Evolutionary conservation across 116 monocot genomes (phyloP).

Genomic region (Thalassia testudinum): DNA sequence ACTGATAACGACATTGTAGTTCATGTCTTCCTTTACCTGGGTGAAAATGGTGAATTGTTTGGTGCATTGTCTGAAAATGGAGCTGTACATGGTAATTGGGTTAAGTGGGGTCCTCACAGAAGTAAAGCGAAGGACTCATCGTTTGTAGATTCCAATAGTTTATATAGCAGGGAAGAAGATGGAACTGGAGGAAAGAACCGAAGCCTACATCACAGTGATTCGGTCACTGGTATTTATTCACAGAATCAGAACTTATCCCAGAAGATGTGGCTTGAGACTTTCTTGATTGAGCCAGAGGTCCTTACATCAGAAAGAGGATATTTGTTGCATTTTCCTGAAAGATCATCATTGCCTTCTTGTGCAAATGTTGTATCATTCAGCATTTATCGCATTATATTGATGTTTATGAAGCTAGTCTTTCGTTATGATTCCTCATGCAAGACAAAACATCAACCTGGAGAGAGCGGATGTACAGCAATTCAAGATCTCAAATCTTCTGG

Average conservation of each 20-base stretch:
- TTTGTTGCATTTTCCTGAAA: slow-evolving; percentile 37
- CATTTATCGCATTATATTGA: slow-evolving; percentile 31
- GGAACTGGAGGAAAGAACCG: not conserved
- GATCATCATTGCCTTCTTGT: slow-evolving; percentile 35
- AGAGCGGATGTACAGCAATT: no score
- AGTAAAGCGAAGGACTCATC: slow-evolving; percentile 12
- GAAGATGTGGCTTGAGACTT: slow-evolving; percentile 38
- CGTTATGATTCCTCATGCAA: no score
- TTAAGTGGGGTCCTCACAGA: slow-evolving; percentile 47
- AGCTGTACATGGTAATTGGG: slow-evolving; percentile 47
- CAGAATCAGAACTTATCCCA: no score
- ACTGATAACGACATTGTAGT: slow-evolving; percentile 32
- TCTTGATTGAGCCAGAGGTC: slow-evolving; percentile 22
- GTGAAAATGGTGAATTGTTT: slow-evolving; percentile 2
- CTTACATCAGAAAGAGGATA: slow-evolving; percentile 25
- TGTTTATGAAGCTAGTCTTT: slow-evolving; percentile 24
- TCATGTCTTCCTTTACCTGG: slow-evolving; percentile 40
- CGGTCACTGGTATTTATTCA: no score
- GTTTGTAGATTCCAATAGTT: not conserved
- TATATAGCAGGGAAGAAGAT: not conserved
- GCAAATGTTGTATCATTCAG: slow-evolving; percentile 68
- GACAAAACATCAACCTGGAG: no score
- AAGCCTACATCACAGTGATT: no score
- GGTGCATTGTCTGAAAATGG: slow-evolving; percentile 13
- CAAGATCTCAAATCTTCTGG: no score